Evolutionary conservation across 2,329 filamentous ascomycete species (phyloP).

Genomic region (Xylariaceae sp.): DNA sequence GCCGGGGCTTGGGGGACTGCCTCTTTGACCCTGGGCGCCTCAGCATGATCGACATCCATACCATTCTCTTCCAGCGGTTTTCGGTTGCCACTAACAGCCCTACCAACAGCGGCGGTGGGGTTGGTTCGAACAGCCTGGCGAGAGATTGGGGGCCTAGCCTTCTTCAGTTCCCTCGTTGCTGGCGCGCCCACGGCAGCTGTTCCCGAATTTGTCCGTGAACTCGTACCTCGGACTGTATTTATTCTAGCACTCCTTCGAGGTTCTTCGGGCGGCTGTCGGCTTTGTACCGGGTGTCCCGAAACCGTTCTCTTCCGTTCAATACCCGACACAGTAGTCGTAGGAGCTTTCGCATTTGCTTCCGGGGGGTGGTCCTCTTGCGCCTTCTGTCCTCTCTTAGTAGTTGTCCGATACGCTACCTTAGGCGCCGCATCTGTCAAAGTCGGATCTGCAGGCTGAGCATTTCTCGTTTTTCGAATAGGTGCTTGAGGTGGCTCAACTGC

Average conservation of each 20-base stretch:
- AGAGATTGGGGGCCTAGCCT: constrained; percentile 68
- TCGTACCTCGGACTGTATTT: constrained; percentile 63
- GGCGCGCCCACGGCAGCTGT: constrained; percentile 52
- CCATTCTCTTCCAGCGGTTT: constrained; percentile 65
- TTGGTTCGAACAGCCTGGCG: constrained; percentile 57
- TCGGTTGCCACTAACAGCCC: constrained; percentile 85
- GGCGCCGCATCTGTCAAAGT: constrained; percentile 54
- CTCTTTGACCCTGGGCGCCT: constrained; percentile 46
- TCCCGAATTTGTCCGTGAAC: constrained; percentile 57
- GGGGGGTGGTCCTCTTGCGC: constrained; percentile 38
- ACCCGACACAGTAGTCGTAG: constrained; percentile 37
- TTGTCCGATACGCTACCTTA: constrained; percentile 57
- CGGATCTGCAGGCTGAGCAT: constrained; percentile 47
- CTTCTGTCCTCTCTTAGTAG: constrained; percentile 37
- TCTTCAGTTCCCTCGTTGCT: constrained; percentile 72
- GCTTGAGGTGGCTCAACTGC: constrained; percentile 47
- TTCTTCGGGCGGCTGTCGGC: constrained; percentile 53
- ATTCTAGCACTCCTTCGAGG: constrained; percentile 67
- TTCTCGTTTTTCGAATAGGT: constrained; percentile 49
- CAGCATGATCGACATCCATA: constrained; percentile 65
- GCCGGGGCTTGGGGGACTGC: constrained; percentile 35
- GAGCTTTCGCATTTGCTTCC: constrained; percentile 40
- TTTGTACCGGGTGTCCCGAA: constrained; percentile 69
- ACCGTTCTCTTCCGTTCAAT: constrained; percentile 81
- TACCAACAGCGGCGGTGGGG: constrained; percentile 66